A percentile compares a stretch with the other conserved stretches of the same genome.
Evolutionary conservation across 2,329 filamentous ascomycete species (phyloP).

Genomic region (Myotisia sp.): DNA sequence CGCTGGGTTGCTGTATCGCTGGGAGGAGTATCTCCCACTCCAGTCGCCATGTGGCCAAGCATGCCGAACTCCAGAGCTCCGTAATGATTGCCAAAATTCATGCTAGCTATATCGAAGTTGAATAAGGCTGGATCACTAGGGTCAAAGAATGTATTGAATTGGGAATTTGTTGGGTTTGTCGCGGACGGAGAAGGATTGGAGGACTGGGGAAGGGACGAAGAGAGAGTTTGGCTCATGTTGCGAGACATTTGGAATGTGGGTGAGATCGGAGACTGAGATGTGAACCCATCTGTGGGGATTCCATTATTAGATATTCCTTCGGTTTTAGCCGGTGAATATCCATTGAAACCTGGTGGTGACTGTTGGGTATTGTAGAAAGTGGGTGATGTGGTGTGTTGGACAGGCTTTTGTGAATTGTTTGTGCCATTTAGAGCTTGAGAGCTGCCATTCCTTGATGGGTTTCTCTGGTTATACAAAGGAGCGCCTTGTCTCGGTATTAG

Average conservation of each 20-base stretch:
- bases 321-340: constrained; percentile 27
- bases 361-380: constrained; percentile 31
- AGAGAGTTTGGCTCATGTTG: constrained; percentile 22
- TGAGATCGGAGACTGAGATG: constrained; percentile 59
- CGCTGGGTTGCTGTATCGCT: constrained; percentile 43
- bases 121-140: constrained; percentile 83
- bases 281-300: constrained; percentile 40
- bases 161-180: constrained; percentile 24
- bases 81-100: constrained; percentile 94
- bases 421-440: constrained; percentile 16
- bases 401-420: constrained; percentile 20
- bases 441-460: constrained; percentile 22
- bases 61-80: constrained; percentile 92
- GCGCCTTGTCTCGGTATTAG: constrained; percentile 71
- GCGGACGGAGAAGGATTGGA: constrained; percentile 36
- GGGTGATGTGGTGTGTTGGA: constrained; percentile 22
- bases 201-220: constrained; percentile 35
- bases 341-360: constrained; percentile 21
- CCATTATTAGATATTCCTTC: constrained; percentile 33
- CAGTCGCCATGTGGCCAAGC: constrained; percentile 90
- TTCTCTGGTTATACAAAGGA: constrained; percentile 42
- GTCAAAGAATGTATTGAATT: constrained; percentile 57
- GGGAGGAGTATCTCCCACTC: constrained; percentile 63
- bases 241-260: constrained; percentile 51
- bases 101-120: constrained; percentile 87